Conservation (phyloP, 805 yeast species). For the Millerozyma miso region DNA sequence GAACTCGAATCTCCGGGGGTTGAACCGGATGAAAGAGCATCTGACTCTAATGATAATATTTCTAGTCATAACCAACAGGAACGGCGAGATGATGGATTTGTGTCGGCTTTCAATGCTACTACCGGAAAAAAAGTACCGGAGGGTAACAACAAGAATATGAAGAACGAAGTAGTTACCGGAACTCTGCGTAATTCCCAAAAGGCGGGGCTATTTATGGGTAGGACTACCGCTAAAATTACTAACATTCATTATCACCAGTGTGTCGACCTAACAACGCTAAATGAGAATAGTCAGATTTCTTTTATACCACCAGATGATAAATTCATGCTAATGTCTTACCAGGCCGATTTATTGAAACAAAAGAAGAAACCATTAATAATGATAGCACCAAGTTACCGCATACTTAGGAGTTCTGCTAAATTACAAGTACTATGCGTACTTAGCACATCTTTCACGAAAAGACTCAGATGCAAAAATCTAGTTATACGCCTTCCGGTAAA, state of each 20-base stretch:
- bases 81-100: slow-evolving; percentile 1
- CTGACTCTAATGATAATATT: slow-evolving; percentile 6
- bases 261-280: slow-evolving; percentile 69
- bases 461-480: slow-evolving; percentile 29
- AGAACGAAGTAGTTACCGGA: slow-evolving; percentile 2
- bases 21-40: slow-evolving; percentile 7
- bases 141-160: background rate
- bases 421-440: slow-evolving; percentile 34
- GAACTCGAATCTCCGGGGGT: slow-evolving; percentile 8
- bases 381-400: slow-evolving; percentile 34
- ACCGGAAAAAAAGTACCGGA: background rate
- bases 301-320: slow-evolving; percentile 81
- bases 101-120: background rate
- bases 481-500: slow-evolving; percentile 30
- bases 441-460: slow-evolving; percentile 30
- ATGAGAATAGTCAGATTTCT: slow-evolving; percentile 60
- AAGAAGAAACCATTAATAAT: slow-evolving; percentile 40
- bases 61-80: slow-evolving; percentile 1
- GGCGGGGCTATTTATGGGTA: background rate
- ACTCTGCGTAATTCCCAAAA: background rate
- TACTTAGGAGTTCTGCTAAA: slow-evolving; percentile 16
- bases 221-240: slow-evolving; percentile 13
- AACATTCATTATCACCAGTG: slow-evolving; percentile 54
- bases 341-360: slow-evolving; percentile 41
- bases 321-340: slow-evolving; percentile 33